Evolutionary conservation across 169 alveolate species (phyloP), one percentile per base, ranked within the genome.

Genomic region (Plasmodium reichenowi): DNA sequence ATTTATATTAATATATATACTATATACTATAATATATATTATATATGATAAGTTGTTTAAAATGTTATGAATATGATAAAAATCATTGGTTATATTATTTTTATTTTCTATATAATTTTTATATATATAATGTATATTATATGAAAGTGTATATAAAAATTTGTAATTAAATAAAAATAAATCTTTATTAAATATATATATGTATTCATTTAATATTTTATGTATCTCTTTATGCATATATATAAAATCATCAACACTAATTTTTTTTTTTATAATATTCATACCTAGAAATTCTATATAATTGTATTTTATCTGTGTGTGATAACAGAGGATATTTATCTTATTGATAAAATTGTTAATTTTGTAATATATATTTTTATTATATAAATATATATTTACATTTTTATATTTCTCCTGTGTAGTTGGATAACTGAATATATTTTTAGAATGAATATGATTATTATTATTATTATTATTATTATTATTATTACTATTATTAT

Each of bases 171-270:
- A 80, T 8, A 80, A 72, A n/a, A 80, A 63, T 68, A 63, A 8
- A 13, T 80, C 90, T 58, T 80, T 80, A 50, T 80, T 80, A 72
- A 80, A 80, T 54, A 80, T 80, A 52, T 80, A 80, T 68, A 80
- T 68, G 59, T 80, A 80, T 56, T 80, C 83, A 45, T 80, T 80
- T 56, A 80, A 68, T 13, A 80, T 80, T 80, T 80, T 80, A 29
- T 68, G 68, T 20, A 80, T 63, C 26, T 80, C 85, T 70, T 80
- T 80, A 72, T 80, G 56, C 90, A 80, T 80, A 47, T 80, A 80
- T 68, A 63, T 22, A 17, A 80, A 38, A 17, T 80, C 90, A 17
- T 80, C 90, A 38, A 80, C 72, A 62, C 90, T 80, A 29, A 68
- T 68, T 80, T 67, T 68, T 68, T 80, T 80, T 80, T 80, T 80